Conservation (phyloP, 1,284 basidiomycete genomes). For the Pseudozyma hubeiensis region DNA sequence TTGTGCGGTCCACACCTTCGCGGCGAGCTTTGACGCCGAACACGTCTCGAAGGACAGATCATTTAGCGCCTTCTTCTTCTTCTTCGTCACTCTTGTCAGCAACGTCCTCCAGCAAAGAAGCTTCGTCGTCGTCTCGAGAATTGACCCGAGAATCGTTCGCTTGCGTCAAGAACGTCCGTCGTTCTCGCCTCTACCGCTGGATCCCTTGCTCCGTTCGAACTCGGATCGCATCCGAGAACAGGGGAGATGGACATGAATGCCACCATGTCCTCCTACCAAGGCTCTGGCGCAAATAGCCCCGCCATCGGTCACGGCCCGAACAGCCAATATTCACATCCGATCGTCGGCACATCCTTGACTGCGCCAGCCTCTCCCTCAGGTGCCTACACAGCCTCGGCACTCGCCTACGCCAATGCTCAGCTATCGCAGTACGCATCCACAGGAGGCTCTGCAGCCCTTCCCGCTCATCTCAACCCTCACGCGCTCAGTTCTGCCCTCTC, state of each 20-base stretch:
- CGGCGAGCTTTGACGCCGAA: neutral
- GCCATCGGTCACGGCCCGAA: constrained; percentile 26
- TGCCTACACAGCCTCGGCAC: constrained; percentile 46
- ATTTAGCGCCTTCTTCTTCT: neutral
- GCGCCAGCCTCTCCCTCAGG: constrained; percentile 46
- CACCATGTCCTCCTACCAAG: constrained; percentile 52
- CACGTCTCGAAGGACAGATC: neutral
- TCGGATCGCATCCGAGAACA: constrained; percentile 18
- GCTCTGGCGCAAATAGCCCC: constrained; percentile 50
- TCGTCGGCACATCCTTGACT: constrained; percentile 36
- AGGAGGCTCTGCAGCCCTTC: constrained; percentile 40
- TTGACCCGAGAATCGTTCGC: neutral
- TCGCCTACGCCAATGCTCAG: constrained; percentile 62
- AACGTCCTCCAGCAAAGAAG: no score
- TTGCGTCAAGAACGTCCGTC: neutral
- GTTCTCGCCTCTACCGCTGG: neutral
- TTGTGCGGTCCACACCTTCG: neutral
- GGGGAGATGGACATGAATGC: constrained; percentile 53
- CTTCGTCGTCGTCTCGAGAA: neutral
- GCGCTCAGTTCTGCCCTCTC: constrained; percentile 55
- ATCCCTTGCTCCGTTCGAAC: neutral
- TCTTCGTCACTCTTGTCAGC: no score
- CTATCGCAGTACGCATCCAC: constrained; percentile 55
- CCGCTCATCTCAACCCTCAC: constrained; percentile 56
- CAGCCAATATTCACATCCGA: constrained; percentile 24